Percentiles rank a stretch among this genome's conserved stretches.
Conservation (phyloP, 345 rosid genomes). For the Hibiscus mutabilis region DNA sequence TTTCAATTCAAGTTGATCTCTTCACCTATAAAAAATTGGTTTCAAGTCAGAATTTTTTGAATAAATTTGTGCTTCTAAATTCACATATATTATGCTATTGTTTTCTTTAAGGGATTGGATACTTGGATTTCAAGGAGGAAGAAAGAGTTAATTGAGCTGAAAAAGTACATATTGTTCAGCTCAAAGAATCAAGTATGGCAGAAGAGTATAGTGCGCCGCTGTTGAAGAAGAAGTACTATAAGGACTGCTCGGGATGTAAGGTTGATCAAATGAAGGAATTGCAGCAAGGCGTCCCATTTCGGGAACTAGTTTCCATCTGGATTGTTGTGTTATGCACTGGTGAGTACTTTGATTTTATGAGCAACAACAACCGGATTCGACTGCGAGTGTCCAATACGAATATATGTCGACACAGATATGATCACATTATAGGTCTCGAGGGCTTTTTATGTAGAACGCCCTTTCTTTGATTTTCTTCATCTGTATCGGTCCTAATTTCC, state of each 20-base stretch:
- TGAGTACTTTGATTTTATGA: conserved; percentile 14
- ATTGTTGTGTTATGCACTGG: conserved; percentile 63
- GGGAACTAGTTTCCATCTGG: conserved; percentile 57
- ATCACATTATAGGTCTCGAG: too few relatives aligned
- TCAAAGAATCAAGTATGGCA: conserved; percentile 18
- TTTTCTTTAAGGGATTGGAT: neutral
- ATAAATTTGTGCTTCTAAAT: too few relatives aligned
- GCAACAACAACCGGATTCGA: neutral
- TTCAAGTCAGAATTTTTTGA: too few relatives aligned
- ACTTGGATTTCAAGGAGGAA: neutral
- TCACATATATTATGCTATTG: neutral
- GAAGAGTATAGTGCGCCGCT: conserved; percentile 34
- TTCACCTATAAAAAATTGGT: too few relatives aligned
- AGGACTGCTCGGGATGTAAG: conserved; percentile 77
- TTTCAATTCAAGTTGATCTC: neutral
- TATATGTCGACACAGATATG: neutral
- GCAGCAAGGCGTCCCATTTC: conserved; percentile 51
- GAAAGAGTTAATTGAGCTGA: conserved; percentile 8
- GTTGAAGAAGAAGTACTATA: conserved; percentile 51
- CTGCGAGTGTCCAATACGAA: neutral
- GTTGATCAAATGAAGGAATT: conserved; percentile 51
- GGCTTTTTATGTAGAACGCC: neutral
- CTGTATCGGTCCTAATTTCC: neutral
- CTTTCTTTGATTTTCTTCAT: neutral
- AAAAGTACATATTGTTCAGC: neutral